Conservation (phyloP, 1,284 basidiomycete genomes). For the Ganoderma lucidum region DNA sequence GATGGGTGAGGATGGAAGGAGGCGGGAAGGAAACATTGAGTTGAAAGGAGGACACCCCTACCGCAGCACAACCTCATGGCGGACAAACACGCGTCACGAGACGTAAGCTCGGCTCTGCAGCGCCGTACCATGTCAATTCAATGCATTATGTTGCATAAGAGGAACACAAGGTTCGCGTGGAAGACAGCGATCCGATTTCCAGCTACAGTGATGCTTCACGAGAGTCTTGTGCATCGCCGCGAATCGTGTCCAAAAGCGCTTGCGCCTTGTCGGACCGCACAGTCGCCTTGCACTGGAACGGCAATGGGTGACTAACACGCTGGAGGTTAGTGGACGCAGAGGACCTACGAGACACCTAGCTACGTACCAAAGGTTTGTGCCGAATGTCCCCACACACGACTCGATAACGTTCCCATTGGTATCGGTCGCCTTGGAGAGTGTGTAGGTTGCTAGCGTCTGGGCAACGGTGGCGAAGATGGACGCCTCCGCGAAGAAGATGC, state of each 20-base stretch:
- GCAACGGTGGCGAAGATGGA: constrained; percentile 41
- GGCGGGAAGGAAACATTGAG: not conserved
- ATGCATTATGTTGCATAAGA: not conserved
- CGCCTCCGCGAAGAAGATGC: constrained; percentile 41
- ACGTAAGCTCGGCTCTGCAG: not conserved
- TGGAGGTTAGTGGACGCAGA: not conserved
- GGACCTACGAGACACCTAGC: not conserved
- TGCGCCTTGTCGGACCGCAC: constrained; percentile 37
- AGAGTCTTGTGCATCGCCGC: not conserved
- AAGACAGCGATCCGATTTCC: not conserved
- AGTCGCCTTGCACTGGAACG: constrained; percentile 41
- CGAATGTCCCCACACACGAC: constrained; percentile 31
- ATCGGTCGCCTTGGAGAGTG: constrained; percentile 39
- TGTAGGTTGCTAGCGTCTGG: constrained; percentile 40
- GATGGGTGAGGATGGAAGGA: not conserved
- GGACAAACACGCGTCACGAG: not conserved
- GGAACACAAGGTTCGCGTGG: not conserved
- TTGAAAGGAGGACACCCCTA: not conserved
- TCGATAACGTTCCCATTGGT: constrained; percentile 31
- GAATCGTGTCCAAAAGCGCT: constrained; percentile 24
- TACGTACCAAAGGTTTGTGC: constrained; percentile 34
- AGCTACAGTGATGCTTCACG: not conserved
- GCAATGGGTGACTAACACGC: constrained; percentile 37
- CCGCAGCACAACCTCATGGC: not conserved
- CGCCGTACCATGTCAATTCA: not conserved